phyloP scores from a whole-genome alignment of 75 land plant genomes.

The Selaginella tamariscina region DNA sequence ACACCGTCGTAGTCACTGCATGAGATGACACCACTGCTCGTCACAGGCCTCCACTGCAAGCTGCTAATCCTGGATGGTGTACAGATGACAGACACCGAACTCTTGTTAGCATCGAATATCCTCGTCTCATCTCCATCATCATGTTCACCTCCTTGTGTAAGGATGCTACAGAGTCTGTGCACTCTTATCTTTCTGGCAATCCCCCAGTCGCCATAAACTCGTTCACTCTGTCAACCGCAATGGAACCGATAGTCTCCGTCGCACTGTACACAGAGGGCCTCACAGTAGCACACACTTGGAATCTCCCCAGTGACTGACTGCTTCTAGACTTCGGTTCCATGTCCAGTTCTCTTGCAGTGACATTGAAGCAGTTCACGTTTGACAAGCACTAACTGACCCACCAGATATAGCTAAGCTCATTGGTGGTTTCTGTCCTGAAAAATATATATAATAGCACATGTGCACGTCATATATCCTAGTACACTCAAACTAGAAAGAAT shows the following conservation, averaged over 20 bases:
- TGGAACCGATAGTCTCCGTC: slow-evolving; percentile 45
- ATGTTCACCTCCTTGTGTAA: not conserved
- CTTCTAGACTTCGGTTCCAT: not conserved
- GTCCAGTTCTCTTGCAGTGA: not conserved
- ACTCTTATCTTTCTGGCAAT: slow-evolving; percentile 63
- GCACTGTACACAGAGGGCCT: not conserved
- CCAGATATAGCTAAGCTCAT: too few relatives aligned
- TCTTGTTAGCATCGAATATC: slow-evolving; percentile 15
- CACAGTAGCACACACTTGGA: not conserved
- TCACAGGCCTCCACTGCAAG: slow-evolving; percentile 37
- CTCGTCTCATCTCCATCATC: not conserved
- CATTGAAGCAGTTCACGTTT: too few relatives aligned
- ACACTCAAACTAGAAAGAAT: too few relatives aligned
- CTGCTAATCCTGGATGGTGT: slow-evolving; percentile 71
- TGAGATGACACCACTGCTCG: slow-evolving; percentile 27
- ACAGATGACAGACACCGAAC: slow-evolving; percentile 36
- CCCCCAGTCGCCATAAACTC: slow-evolving; percentile 62
- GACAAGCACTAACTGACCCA: too few relatives aligned
- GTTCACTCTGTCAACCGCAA: slow-evolving; percentile 44
- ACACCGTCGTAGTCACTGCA: slow-evolving; percentile 81
- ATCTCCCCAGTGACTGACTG: not conserved
- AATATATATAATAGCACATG: too few relatives aligned
- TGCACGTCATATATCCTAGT: too few relatives aligned
- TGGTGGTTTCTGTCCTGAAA: too few relatives aligned
- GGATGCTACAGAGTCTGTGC: slow-evolving; percentile 20